Percentiles rank a stretch among this genome's conserved stretches.
phyloP scores from a whole-genome alignment of 2,329 filamentous ascomycete species.

The Colletotrichum trifolii region DNA sequence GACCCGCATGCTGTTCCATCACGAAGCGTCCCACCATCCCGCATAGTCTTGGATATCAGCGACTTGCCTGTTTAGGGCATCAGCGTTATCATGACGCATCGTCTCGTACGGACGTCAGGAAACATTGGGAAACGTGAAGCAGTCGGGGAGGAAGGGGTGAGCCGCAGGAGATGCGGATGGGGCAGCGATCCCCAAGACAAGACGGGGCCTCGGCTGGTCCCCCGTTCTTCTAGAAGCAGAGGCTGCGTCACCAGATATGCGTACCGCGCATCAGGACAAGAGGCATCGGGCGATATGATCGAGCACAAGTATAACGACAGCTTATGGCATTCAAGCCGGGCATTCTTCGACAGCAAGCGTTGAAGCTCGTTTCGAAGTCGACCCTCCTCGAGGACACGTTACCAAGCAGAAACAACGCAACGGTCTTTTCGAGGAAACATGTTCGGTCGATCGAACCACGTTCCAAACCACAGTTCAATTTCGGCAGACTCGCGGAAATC shows the following conservation, averaged over 20 bases:
- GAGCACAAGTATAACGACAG: constrained; percentile 20
- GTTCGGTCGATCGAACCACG: constrained; percentile 20
- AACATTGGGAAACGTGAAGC: constrained; percentile 33
- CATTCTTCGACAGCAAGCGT: constrained; percentile 16
- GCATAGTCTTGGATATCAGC: constrained; percentile 32
- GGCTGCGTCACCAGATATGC: constrained; percentile 12
- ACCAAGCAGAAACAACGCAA: constrained; percentile 8
- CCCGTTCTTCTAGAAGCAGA: constrained; percentile 33
- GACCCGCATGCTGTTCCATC: constrained; percentile 27
- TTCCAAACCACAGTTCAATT: constrained; percentile 18
- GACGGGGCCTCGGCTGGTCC: constrained; percentile 6
- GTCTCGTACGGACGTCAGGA: constrained; percentile 15
- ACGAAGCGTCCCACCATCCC: constrained; percentile 29
- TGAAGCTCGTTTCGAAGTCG: constrained; percentile 16
- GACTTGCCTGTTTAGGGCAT: constrained; percentile 31
- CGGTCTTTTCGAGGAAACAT: constrained; percentile 2
- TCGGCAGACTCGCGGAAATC: constrained; percentile 12
- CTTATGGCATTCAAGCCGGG: constrained; percentile 23
- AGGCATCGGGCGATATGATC: constrained; percentile 19
- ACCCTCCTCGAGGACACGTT: constrained; percentile 2
- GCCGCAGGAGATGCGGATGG: neutral
- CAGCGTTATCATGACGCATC: constrained; percentile 32
- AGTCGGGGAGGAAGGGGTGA: constrained; percentile 18
- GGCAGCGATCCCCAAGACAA: constrained; percentile 15
- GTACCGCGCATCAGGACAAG: constrained; percentile 11